Conservation (phyloP, 257 asterid species). For the Nemophila menziesii region DNA sequence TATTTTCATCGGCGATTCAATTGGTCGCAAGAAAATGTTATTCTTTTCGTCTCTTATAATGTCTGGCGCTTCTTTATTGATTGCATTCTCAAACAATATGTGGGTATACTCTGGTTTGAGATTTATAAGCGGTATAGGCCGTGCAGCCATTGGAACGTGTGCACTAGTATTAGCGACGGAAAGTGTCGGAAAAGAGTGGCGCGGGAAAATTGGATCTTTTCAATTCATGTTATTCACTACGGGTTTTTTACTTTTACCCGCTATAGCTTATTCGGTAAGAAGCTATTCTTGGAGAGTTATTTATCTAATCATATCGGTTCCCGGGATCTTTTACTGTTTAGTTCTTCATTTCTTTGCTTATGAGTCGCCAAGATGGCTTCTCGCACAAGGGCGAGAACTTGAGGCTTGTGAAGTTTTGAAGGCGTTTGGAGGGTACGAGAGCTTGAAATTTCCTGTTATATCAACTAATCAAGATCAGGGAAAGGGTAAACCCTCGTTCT, state of each 20-base stretch:
- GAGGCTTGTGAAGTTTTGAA: slow-evolving; percentile 13
- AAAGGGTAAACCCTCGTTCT: slow-evolving; percentile 2
- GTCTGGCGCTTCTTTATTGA: slow-evolving; percentile 28
- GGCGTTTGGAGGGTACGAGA: not conserved
- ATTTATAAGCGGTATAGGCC: slow-evolving; percentile 29
- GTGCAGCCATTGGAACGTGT: slow-evolving; percentile 24
- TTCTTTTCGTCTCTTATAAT: slow-evolving; percentile 26
- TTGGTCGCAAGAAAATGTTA: slow-evolving; percentile 35
- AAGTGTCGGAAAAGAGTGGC: slow-evolving; percentile 28
- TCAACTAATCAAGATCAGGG: slow-evolving; percentile 2
- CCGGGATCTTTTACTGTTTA: slow-evolving; percentile 21
- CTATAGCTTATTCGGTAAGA: slow-evolving; percentile 20
- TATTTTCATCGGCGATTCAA: slow-evolving; percentile 22
- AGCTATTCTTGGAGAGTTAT: slow-evolving; percentile 31
- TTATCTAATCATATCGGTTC: slow-evolving; percentile 26
- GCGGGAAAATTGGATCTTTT: slow-evolving; percentile 24
- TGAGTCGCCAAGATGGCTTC: no score
- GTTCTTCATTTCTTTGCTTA: slow-evolving; percentile 18
- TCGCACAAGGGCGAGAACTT: no score
- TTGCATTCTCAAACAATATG: slow-evolving; percentile 19
- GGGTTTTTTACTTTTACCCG: slow-evolving; percentile 37
- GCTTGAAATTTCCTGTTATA: not conserved
- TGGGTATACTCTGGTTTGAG: slow-evolving; percentile 33
- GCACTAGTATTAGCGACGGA: slow-evolving; percentile 34
- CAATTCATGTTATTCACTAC: slow-evolving; percentile 24